Evolutionary conservation across 2,329 filamentous ascomycete genomes (phyloP).

Genomic region (Leptographium flavum): DNA sequence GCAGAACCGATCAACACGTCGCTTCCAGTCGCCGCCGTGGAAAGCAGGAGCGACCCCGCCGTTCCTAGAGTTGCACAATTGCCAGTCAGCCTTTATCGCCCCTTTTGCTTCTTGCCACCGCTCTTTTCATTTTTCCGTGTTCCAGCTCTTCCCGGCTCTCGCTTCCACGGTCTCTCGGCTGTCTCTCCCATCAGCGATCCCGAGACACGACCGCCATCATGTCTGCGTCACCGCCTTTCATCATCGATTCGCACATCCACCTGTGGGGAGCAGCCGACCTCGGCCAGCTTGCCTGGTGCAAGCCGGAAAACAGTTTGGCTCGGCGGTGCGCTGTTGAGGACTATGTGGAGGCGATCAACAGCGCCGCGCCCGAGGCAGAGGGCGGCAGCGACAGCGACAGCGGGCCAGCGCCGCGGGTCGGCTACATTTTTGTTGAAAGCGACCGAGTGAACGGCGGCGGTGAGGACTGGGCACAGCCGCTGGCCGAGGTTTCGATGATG

Average conservation of each 20-base stretch:
- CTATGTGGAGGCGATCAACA: slow-evolving; percentile 26
- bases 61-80: background rate
- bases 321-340: slow-evolving; percentile 50
- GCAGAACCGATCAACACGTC: background rate
- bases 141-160: background rate
- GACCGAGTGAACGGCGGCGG: slow-evolving; percentile 55
- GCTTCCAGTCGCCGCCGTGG: background rate
- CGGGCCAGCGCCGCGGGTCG: slow-evolving; percentile 26
- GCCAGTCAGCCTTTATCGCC: background rate
- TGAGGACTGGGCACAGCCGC: slow-evolving; percentile 49
- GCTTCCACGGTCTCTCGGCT: too few relatives aligned
- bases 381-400: background rate
- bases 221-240: slow-evolving; percentile 18
- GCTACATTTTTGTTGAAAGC: slow-evolving; percentile 73
- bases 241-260: slow-evolving; percentile 88
- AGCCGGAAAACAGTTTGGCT: slow-evolving; percentile 40
- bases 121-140: background rate
- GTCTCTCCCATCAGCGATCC: background rate
- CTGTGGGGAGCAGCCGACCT: slow-evolving; percentile 62
- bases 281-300: slow-evolving; percentile 55
- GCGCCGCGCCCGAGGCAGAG: slow-evolving; percentile 18
- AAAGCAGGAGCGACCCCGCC: slow-evolving; percentile 2
- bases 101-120: background rate
- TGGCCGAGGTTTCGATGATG: slow-evolving; percentile 59
- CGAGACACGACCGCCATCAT: slow-evolving; percentile 3